Evolutionary conservation across 169 alveolate genomes (phyloP).

Genomic region (Plasmodium adleri): DNA sequence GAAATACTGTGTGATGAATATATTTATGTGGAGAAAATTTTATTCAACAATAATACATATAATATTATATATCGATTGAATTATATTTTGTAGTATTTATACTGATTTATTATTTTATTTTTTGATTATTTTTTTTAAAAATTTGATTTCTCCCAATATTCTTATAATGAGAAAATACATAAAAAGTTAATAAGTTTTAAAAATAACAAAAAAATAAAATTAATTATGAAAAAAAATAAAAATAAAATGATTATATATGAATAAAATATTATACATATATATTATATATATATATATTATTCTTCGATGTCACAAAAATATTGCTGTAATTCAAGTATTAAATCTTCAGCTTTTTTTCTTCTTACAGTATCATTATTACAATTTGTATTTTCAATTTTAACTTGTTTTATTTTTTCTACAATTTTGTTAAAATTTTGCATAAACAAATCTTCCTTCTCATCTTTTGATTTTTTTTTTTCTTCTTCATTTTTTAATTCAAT

Average conservation of each 20-base stretch:
- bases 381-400: slow-evolving; percentile 53
- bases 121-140: background rate
- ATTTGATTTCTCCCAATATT: background rate
- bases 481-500: background rate
- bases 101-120: background rate
- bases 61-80: too few relatives aligned
- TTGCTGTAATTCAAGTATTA: slow-evolving; percentile 48
- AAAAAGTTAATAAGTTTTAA: background rate
- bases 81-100: too few relatives aligned
- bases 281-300: slow-evolving; percentile 6
- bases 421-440: slow-evolving; percentile 65
- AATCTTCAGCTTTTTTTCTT: slow-evolving; percentile 63
- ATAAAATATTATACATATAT: too few relatives aligned
- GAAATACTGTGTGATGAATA: too few relatives aligned
- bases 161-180: background rate
- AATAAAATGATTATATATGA: background rate
- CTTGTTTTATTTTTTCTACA: slow-evolving; percentile 65
- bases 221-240: slow-evolving; percentile 4
- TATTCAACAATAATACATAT: too few relatives aligned
- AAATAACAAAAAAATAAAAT: background rate
- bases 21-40: too few relatives aligned
- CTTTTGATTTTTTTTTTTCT: background rate
- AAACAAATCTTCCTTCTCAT: slow-evolving; percentile 23
- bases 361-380: slow-evolving; percentile 33
- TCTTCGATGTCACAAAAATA: slow-evolving; percentile 63